Evolutionary conservation across 768 basidiomycete genomes (phyloP), one percentile per base, ranked within the genome.

Genomic region (Hebeloma cylindrosporum): DNA sequence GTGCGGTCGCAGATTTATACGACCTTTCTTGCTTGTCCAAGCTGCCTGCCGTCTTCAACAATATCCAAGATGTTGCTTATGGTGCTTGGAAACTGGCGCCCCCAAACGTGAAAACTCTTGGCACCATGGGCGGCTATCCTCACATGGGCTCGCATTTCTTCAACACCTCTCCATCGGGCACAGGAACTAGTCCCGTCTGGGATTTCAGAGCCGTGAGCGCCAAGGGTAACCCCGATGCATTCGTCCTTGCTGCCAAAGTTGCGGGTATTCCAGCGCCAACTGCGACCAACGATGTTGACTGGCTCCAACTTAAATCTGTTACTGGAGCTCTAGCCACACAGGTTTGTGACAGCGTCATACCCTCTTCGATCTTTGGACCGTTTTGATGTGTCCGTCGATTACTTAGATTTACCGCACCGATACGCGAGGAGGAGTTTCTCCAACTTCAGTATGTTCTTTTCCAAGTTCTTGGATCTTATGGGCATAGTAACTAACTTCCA

Each of bases 141-240:
- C 41, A 44, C 13, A 23, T 51, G 54, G 74, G 74, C 10, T 70
- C 78, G 47, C 81, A 85, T 52, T 83, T 75, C 67, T 86, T 81
- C 59, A 66, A 79, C 26, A 58, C 66, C 1, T 75, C 76, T 58
- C 65, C 74, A 4, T 61, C 68, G 4, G 73, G 70, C 4, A 59
- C 60, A 3, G 74, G 73, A 11, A 25, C 66, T 21, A 63, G 66
- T 43, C 79, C 83, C 1, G 70, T 74, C 51, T 79, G 80, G 73
- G 83, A 83, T 60, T 78, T 79, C 63, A 71, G 73, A 8, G 68
- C 69, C 4, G 69, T 65, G 3, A 53, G 56, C n/a, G 62, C 65
- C 13, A 58, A 61, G 27, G 73, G 72, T 5, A 69, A 77, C 43
- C 40, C 68, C 0, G 55, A 72, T 28, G 75, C 75, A 3, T 80